Base-by-base conservation (phyloP, 78 protist genomes). In the Fonticula alba region DNA sequence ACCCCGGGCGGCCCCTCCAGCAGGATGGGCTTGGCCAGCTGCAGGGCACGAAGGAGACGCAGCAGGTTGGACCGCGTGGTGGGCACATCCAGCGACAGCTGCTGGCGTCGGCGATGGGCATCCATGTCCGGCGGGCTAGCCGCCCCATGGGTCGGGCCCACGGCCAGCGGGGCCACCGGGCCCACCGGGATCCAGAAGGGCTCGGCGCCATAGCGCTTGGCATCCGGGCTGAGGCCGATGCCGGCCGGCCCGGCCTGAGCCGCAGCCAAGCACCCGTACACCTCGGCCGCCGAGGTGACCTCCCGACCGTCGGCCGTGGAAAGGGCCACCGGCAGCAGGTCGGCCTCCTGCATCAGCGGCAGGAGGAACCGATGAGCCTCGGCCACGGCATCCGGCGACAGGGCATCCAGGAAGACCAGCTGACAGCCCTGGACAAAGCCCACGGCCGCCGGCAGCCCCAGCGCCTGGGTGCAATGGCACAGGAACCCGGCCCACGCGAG, bases 1-100 rank as follows among this genome's bases (percentile, higher is more conserved):
- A 95, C 99, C 41, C 99, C 99, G 0, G 97, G 99, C 14, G 55
- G 0, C 26, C 96, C 96, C 54, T 83, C 95, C 35, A 90, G 70
- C 32, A 90, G 64, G 19, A 90, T 71, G 5, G 93, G 82, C 36
- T 74, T 73, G 33, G 69, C 68, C 58, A 84, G 46, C 72, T 76
- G 80, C 85, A 94, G 29, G 27, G 90, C 99, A 0, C 98, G 69
- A 36, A 93, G 71, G 26, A 94, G 74, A 29, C 94, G 73, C 19
- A 52, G 27, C 0, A 80, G 53, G 79, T 96, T 96, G 53, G 33
- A 22, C 3, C 60, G 22, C 20, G 95, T 74, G 11, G 99, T 96
- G 55, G 95, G 93, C 31, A 97, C 91, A 3, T 14, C 24, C 37
- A 53, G 83, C 26, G 76, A 62, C 78, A n/a, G n/a, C n/a, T n/a